Evolutionary conservation across 768 basidiomycete species (phyloP).

Genomic region (Dictyophora rubrovolvata): DNA sequence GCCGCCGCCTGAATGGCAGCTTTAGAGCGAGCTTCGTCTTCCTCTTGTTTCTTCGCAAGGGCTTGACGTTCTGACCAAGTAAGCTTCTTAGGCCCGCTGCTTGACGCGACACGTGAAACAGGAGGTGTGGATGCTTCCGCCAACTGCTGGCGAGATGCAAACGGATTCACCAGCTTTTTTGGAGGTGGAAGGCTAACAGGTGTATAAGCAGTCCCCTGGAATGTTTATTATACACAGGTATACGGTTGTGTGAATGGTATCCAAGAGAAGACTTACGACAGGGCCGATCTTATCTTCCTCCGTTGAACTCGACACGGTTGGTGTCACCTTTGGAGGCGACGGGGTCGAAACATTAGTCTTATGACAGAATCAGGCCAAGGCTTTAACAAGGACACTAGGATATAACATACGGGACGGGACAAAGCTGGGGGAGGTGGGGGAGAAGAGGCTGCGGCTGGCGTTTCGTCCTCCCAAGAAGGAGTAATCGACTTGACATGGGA

Average conservation of each 20-base stretch:
- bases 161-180: conserved; percentile 80
- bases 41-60: conserved; percentile 74
- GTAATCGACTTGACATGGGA: conserved; percentile 29
- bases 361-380: background rate
- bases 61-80: conserved; percentile 95
- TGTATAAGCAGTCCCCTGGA: conserved; percentile 71
- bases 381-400: background rate
- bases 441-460: conserved; percentile 14
- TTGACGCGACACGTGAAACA: background rate
- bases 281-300: conserved; percentile 80
- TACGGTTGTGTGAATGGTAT: background rate
- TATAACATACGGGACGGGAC: background rate
- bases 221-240: background rate
- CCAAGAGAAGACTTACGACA: conserved; percentile 31
- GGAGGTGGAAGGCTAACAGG: conserved; percentile 80
- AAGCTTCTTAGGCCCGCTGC: conserved; percentile 55
- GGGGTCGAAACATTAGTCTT: background rate
- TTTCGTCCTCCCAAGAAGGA: conserved; percentile 50
- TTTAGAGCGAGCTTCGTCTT: conserved; percentile 60
- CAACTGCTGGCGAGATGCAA: conserved; percentile 23
- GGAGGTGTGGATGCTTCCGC: conserved; percentile 4
- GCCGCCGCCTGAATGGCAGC: conserved; percentile 39
- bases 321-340: background rate
- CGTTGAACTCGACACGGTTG: conserved; percentile 48
- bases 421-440: background rate